Base-by-base conservation (phyloP, 1,139 yeast genomes). In the Candida sanyaensis region DNA sequence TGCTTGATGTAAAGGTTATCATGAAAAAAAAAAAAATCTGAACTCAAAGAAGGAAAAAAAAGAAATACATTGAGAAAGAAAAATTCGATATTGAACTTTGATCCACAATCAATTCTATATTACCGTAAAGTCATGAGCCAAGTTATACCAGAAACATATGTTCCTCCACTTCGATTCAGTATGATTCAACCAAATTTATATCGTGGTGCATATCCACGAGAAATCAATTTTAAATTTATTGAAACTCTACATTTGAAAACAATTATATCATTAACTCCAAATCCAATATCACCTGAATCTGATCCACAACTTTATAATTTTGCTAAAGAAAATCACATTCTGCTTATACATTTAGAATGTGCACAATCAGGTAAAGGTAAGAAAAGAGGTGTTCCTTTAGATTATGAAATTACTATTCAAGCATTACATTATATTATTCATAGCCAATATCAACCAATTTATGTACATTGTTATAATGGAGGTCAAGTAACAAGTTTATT, bases 121-220 rank as follows among this genome's bases (percentile, higher is more conserved):
- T 8, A 26, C 28, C 9, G 4, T 11, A 23, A 12, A 36, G 17
- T 9, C 11, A 38, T 38, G 41, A 13, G 37, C 6, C 33, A 33
- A 36, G 24, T 42, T 12, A 59, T 66, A 24, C 75, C 77, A 1
- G 71, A 62, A 33, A 66, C 78, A 10, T 61, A 86, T 40, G 86
- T 87, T 0, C 95, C 97, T 0, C 98, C 98, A 1, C 73, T 91
- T 51, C 76, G 91, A 55, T 93, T 87, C 66, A 83, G 84, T 44
- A 75, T 82, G 6, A 83, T 91, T 1, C 88, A 87, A 58, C 82
- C 88, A 1, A 75, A 79, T 46, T 70, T 92, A 4, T 88, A 84
- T 60, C 72, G 98, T 43, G 98, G 98, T 0, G 86, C 96, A 1
- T 88, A 88, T 58, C 98, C 98, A 1, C 77, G 95, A 47, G 81